Evolutionary conservation across 495 filamentous ascomycete species (phyloP).

Genomic region (Lasiosphaeria miniovina): DNA sequence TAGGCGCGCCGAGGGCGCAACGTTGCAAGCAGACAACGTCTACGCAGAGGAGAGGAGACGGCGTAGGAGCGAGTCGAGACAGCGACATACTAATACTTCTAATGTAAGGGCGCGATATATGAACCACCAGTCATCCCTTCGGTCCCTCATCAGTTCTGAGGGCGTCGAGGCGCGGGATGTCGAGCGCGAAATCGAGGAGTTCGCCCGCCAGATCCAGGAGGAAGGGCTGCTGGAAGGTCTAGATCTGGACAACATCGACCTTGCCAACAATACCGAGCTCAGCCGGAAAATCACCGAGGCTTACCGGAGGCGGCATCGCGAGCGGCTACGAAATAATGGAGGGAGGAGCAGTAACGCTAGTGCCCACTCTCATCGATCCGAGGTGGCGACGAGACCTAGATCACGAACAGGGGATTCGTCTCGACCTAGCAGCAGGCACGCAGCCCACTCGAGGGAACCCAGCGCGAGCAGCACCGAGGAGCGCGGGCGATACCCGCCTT

Average conservation of each 20-base stretch:
- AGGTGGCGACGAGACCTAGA: conserved; percentile 26
- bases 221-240: conserved; percentile 84
- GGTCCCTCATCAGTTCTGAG: conserved; percentile 74
- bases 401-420: conserved; percentile 27
- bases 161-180: conserved; percentile 71
- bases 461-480: conserved; percentile 34
- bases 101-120: conserved; percentile 46
- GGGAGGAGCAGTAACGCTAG: conserved; percentile 43
- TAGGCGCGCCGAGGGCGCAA: conserved; percentile 26
- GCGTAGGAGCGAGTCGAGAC: conserved; percentile 36
- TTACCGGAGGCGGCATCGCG: conserved; percentile 68
- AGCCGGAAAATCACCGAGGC: conserved; percentile 86
- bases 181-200: conserved; percentile 70
- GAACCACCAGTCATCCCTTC: conserved; percentile 80
- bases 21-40: conserved; percentile 28
- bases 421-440: conserved; percentile 38
- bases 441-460: conserved; percentile 40
- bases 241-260: conserved; percentile 75
- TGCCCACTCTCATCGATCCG: conserved; percentile 31
- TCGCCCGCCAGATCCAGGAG: conserved; percentile 81
- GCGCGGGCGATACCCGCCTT: conserved; percentile 45
- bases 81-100: conserved; percentile 33
- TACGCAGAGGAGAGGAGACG: conserved; percentile 33
- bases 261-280: conserved; percentile 76
- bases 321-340: conserved; percentile 37